These are phyloP conservation scores for Sordaria brevicollis DNA, from an alignment of 495 filamentous ascomycete species.

Conservation along the genomic window DNA sequence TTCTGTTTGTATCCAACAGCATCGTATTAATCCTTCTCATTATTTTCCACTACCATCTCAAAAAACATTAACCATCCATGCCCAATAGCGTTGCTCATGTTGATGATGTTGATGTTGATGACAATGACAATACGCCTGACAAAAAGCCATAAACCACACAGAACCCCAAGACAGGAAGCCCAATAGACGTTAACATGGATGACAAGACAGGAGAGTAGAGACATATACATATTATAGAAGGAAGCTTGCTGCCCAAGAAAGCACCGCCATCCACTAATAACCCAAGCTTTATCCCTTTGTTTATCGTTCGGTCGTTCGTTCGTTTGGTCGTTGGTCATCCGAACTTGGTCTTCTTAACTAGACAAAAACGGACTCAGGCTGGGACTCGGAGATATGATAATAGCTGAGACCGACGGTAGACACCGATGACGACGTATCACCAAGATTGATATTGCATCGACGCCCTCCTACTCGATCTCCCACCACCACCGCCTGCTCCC, in stretches of 20 bases:
- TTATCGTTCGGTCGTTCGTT: too few relatives aligned
- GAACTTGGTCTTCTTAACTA: background rate
- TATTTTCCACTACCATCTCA: background rate
- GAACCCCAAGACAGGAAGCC: background rate
- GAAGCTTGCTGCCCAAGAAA: background rate
- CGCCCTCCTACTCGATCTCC: background rate
- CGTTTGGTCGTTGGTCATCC: background rate
- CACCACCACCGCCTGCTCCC: background rate
- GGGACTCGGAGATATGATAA: background rate
- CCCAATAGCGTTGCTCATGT: background rate
- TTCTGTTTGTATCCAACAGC: background rate
- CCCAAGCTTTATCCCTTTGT: background rate
- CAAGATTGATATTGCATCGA: background rate
- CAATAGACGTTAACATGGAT: background rate
- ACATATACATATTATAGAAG: background rate
- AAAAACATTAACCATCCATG: background rate
- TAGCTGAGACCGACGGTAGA: background rate
- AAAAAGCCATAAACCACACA: background rate
- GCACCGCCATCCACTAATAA: background rate
- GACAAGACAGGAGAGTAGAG: background rate
- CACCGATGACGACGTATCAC: background rate
- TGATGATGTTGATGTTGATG: background rate
- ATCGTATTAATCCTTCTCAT: too few relatives aligned
- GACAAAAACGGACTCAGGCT: background rate
- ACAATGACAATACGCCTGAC: background rate